Percentiles rank a stretch among this genome's conserved stretches.
phyloP scores from a whole-genome alignment of 148 eudicot species.

The Camellia sinensis region DNA sequence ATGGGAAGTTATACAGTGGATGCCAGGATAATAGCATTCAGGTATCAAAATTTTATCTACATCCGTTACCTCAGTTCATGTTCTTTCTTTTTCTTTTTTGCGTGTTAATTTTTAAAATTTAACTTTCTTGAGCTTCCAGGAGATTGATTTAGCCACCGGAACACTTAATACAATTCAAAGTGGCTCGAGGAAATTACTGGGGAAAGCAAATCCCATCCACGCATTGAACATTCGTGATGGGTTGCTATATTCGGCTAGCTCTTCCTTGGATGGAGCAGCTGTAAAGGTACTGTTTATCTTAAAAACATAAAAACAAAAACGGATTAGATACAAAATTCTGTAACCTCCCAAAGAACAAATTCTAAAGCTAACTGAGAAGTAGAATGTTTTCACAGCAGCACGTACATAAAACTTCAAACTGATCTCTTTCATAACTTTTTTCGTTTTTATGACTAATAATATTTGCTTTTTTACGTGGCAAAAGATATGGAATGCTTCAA shows the following conservation, averaged over 20 bases:
- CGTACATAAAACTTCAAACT: not conserved
- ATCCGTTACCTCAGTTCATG: not conserved
- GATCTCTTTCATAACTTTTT: not conserved
- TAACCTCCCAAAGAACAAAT: not conserved
- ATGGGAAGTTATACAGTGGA: constrained; percentile 51
- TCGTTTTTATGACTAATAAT: not conserved
- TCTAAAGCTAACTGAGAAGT: not conserved
- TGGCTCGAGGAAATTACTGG: constrained; percentile 41
- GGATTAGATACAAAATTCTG: not conserved
- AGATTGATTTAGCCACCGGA: constrained; percentile 48
- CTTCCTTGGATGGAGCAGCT: constrained; percentile 44
- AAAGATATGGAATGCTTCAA: constrained; percentile 47
- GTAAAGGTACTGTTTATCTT: constrained; percentile 43
- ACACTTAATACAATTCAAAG: constrained; percentile 34
- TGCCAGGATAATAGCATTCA: constrained; percentile 51
- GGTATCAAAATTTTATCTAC: constrained; percentile 17
- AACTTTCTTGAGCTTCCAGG: no score
- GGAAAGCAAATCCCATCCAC: constrained; percentile 37
- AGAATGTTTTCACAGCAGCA: not conserved
- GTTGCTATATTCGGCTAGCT: constrained; percentile 37
- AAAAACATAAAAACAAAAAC: not conserved
- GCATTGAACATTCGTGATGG: constrained; percentile 40
- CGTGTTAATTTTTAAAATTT: no score
- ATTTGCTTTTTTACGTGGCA: not conserved
- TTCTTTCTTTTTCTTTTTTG: constrained; percentile 34